phyloP scores from a whole-genome alignment of 1,139 yeast species.

The Yamadazyma blattariae region DNA sequence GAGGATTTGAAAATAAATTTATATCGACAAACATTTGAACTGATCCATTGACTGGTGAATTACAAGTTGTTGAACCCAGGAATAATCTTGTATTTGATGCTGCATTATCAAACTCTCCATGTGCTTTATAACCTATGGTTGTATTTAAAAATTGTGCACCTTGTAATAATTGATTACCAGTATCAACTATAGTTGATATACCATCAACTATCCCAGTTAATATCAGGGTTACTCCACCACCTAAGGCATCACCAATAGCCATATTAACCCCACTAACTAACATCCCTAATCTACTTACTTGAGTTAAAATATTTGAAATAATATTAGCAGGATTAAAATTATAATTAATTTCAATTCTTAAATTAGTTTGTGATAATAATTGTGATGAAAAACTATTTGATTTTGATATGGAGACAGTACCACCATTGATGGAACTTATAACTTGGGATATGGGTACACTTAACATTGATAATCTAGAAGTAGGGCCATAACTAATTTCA shows the following conservation, averaged over 20 bases:
- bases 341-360: background rate
- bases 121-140: conserved; percentile 5
- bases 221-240: background rate
- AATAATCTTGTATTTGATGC: conserved; percentile 8
- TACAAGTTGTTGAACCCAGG: conserved; percentile 12
- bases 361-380: background rate
- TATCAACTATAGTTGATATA: background rate
- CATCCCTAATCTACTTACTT: conserved; percentile 1
- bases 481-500: conserved; percentile 3
- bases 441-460: conserved; percentile 5
- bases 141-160: background rate
- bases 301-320: background rate
- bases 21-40: conserved; percentile 13
- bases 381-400: conserved; percentile 2
- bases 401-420: conserved; percentile 2
- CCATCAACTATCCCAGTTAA: background rate
- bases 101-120: conserved; percentile 5
- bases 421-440: background rate
- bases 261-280: conserved; percentile 3
- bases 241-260: conserved; percentile 3
- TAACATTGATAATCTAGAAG: background rate
- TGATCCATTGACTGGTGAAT: conserved; percentile 8
- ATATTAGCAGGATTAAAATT: background rate
- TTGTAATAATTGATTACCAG: background rate
- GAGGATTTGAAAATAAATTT: conserved; percentile 11